A percentile compares a stretch with the other conserved stretches of the same genome.
Conservation (phyloP, 805 yeast genomes). For the Helenozyma baotianmanensis region DNA sequence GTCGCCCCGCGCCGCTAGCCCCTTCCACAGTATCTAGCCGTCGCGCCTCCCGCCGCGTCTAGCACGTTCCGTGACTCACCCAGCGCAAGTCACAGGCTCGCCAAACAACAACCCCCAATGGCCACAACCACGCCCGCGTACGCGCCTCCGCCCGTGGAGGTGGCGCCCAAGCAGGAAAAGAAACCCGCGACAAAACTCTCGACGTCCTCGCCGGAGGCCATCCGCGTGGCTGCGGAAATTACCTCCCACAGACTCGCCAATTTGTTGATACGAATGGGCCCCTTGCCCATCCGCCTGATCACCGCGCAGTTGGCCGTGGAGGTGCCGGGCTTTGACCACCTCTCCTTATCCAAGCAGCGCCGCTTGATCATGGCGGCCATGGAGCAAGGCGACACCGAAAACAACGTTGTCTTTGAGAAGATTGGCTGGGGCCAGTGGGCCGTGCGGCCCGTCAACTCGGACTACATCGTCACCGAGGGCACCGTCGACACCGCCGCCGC, state of each 20-base stretch:
- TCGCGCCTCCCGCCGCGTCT: too few relatives aligned
- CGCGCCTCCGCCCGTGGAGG: background rate
- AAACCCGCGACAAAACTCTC: slow-evolving; percentile 33
- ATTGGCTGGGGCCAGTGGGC: slow-evolving; percentile 99
- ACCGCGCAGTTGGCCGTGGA: slow-evolving; percentile 72
- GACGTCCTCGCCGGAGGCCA: slow-evolving; percentile 82
- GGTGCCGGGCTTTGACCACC: slow-evolving; percentile 72
- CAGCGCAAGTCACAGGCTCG: too few relatives aligned
- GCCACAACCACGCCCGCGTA: background rate
- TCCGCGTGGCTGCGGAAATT: slow-evolving; percentile 81
- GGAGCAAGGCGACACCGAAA: slow-evolving; percentile 62
- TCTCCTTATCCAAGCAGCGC: slow-evolving; percentile 84
- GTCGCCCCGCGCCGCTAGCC: background rate
- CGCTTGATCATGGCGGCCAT: slow-evolving; percentile 85
- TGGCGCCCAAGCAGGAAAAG: slow-evolving; percentile 2
- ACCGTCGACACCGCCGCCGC: slow-evolving; percentile 27
- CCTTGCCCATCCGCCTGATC: slow-evolving; percentile 84
- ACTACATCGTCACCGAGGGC: slow-evolving; percentile 41
- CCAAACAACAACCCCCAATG: background rate
- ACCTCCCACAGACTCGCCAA: slow-evolving; percentile 75
- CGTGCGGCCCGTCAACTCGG: slow-evolving; percentile 51
- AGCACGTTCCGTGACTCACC: too few relatives aligned
- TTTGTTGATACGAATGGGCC: slow-evolving; percentile 69
- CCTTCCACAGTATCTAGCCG: too few relatives aligned
- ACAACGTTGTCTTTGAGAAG: slow-evolving; percentile 75